Base-by-base conservation (phyloP, 192 early-diverging fungal species). In the Chytriomyces hyalinus region DNA sequence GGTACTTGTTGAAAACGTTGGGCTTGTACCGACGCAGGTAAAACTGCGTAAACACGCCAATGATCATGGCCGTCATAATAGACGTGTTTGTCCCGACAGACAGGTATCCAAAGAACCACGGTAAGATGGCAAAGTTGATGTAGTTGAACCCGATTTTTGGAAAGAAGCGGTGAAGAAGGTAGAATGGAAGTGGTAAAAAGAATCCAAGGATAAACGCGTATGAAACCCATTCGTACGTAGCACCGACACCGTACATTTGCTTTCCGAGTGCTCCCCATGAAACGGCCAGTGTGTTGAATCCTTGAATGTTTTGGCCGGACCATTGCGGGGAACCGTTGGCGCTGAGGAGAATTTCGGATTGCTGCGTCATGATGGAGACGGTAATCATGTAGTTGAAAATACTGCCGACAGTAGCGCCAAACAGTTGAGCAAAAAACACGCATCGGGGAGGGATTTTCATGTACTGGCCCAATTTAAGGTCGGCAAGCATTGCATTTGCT, bases 381-480 rank as follows among this genome's bases (percentile, higher is more conserved):
- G 74, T 71, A 46, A 80, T 66, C n/a, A 65, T 22, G 76, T 80
- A 81, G 15, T 44, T 79, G 13, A 70, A 50, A 45, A 80, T 47
- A 57, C 57, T 51, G 17, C 91, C 91, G 10, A 78, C 20, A n/a
- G 92, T 77, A 0, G 92, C 92, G 5, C 92, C 92, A 7, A 84
- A 28, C 17, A 92, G 84, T 80, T 95, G 93, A 49, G 90, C 90
- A 26, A 86, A 83, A 78, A 95, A 94, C 84, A 93, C 82, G 44
- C 89, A 80, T 43, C 92, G 61, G 28, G 95, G 95, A 62, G 93
- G 85, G 20, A 92, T 87, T 76, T 93, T 92, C 87, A 92, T 87
- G 83, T 93, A 92, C 57, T 90, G 89, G 0, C 89, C 91, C 28
- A 90, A 44, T 66, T 91, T 91, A 6, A 87, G 74, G 61, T 91